Base-by-base conservation (phyloP, 495 filamentous ascomycete genomes). In the Chaetomium cochliodes region DNA sequence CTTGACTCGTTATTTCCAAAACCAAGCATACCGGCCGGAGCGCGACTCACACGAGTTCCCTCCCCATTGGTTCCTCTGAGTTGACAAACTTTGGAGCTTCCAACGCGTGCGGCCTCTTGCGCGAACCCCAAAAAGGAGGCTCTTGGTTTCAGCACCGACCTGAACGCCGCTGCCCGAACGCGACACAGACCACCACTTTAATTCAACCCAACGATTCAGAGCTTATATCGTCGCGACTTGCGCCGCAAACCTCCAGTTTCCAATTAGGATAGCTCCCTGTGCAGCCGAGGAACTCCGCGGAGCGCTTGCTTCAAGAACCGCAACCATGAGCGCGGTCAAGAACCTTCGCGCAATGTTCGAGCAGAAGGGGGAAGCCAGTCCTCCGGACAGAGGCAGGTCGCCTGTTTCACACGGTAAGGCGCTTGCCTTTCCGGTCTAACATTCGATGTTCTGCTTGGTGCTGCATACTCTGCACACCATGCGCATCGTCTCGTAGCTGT, bases 341-440 rank as follows among this genome's bases (percentile, higher is more conserved):
- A 91, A 89, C 78, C 85, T 97, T 64, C 85, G 91, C 62, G 92
- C 92, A 69, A 91, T 91, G 82, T 97, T 97, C 73, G 92, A 97
- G 81, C 87, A 85, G 68, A 86, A 85, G 71, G 83, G 82, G 68
- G 81, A 82, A 44, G 75, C 77, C 13, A 86, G 86, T 51, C 86
- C 89, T 59, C 88, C 88, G 39, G 86, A 89, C 63, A 87, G 90
- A 73, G 90, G 91, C 63, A 84, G 88, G 72, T 91, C 90, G 47
- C 88, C 90, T 61, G 86, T 71, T 28, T 69, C 73, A 25, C 58
- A 54, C 60, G 51, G 73, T 75, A 73, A 72, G 72, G 50, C 65
- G 39, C 13, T 51, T 61, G 59, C 67, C 55, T 62, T 56, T 51
- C 46, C 56, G 51, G 41, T 58, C 26, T 51, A 30, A 30, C 23